These are phyloP conservation scores for Nothophaeocryptopus gaeumannii DNA, from an alignment of 2,329 filamentous ascomycete genomes.

Conservation along the genomic window DNA sequence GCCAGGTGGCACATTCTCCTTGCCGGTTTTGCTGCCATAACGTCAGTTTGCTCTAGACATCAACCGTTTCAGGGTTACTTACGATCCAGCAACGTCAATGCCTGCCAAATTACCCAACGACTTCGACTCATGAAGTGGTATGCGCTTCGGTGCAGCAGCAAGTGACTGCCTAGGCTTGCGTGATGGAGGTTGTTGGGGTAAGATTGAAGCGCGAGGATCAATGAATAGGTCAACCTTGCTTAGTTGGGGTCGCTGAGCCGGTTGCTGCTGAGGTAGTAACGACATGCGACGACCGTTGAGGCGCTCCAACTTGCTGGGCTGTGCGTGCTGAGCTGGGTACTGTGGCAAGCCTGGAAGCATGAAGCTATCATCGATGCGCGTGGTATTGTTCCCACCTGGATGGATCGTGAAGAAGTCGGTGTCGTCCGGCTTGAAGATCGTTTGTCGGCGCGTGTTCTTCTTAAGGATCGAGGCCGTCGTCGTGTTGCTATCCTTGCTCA, in stretches of 20 bases:
- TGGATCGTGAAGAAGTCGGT: conserved; percentile 53
- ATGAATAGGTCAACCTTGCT: too few species aligned
- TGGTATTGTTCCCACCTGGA: conserved; percentile 42
- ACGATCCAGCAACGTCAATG: conserved; percentile 46
- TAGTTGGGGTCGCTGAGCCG: too few species aligned
- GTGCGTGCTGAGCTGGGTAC: neutral
- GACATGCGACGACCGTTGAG: too few species aligned
- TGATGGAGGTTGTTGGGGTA: conserved; percentile 12
- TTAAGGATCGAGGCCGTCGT: neutral
- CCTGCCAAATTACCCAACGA: conserved; percentile 8
- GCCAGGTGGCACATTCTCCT: conserved; percentile 61
- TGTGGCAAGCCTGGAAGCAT: neutral
- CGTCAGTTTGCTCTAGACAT: neutral
- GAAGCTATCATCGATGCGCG: conserved; percentile 35
- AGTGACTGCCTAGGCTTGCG: conserved; percentile 41
- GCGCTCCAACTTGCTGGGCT: neutral
- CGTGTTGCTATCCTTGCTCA: too few species aligned
- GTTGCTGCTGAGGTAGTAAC: too few species aligned
- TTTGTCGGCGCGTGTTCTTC: conserved; percentile 45
- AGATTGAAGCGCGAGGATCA: too few species aligned
- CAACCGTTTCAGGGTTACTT: neutral
- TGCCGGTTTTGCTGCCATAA: conserved; percentile 50
- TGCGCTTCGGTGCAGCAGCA: conserved; percentile 48
- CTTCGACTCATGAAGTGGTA: conserved; percentile 46
- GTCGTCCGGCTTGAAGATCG: conserved; percentile 53